Evolutionary conservation across 2,329 filamentous ascomycete species (phyloP).

Genomic region (Pseudogymnoascus sp.): DNA sequence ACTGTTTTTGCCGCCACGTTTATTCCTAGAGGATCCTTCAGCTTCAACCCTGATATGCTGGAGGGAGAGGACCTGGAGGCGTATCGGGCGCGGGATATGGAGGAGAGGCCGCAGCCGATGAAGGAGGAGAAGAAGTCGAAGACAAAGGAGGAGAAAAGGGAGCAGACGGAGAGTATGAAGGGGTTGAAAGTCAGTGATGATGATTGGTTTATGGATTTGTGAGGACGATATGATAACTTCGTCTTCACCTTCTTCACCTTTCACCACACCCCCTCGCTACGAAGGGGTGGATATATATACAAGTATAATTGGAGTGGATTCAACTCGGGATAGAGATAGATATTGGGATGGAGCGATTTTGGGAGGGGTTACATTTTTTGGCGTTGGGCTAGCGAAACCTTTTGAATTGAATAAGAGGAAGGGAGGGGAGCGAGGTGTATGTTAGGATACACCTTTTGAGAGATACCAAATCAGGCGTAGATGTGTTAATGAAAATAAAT

Average conservation of each 20-base stretch:
- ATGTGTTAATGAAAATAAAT: not conserved
- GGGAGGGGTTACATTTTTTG: not conserved
- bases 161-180: slow-evolving; percentile 2
- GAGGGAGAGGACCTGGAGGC: slow-evolving; percentile 31
- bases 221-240: not conserved
- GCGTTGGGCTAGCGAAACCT: not conserved
- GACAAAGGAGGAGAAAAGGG: not conserved
- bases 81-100: not conserved
- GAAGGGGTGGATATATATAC: not conserved
- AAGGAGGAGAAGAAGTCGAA: not conserved
- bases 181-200: not conserved
- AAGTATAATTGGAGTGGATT: not conserved
- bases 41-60: slow-evolving; percentile 36
- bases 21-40: slow-evolving; percentile 35
- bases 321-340: slow-evolving; percentile 1
- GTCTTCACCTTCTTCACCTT: not conserved
- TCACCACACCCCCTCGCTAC: not conserved
- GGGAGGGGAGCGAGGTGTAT: not conserved
- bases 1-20: slow-evolving; percentile 37
- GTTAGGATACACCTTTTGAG: not conserved
- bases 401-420: not conserved
- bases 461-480: not conserved
- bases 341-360: not conserved
- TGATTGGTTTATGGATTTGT: slow-evolving; percentile 1
- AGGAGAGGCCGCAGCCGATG: not conserved